These are phyloP conservation scores for Triticum urartu DNA, from an alignment of 176 grass and related monocot species.

Conservation along the genomic window DNA sequence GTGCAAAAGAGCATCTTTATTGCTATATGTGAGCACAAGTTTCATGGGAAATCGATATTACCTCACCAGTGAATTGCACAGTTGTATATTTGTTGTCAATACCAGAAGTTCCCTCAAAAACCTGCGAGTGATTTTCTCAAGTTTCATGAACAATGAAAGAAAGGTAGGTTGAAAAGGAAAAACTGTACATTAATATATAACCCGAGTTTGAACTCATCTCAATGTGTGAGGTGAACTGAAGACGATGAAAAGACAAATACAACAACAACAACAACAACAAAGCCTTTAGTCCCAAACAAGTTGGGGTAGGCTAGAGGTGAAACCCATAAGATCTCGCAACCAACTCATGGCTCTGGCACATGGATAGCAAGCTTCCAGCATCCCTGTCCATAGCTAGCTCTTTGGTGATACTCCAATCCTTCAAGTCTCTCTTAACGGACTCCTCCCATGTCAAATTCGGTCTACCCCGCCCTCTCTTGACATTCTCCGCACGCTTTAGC, in stretches of 20 bases:
- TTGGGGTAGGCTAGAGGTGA: no score
- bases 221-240: neutral
- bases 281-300: no score
- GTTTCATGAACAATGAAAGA: slow-evolving; percentile 12
- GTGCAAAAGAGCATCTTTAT: neutral
- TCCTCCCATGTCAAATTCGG: no score
- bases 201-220: neutral
- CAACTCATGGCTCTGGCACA: no score
- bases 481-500: no score
- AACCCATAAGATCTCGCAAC: no score
- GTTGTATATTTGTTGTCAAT: slow-evolving; percentile 84
- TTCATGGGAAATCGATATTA: slow-evolving; percentile 11
- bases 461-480: no score
- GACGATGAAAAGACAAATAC: neutral
- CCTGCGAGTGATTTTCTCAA: slow-evolving; percentile 36
- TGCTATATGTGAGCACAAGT: neutral
- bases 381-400: no score
- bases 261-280: neutral
- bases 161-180: neutral
- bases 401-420: no score
- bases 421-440: no score
- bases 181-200: slow-evolving; percentile 3
- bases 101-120: slow-evolving; percentile 78
- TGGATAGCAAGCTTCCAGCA: no score
- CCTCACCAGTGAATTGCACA: slow-evolving; percentile 79